Base-by-base conservation (phyloP, 2,329 filamentous ascomycete species). In the Thielaviopsis populi region DNA sequence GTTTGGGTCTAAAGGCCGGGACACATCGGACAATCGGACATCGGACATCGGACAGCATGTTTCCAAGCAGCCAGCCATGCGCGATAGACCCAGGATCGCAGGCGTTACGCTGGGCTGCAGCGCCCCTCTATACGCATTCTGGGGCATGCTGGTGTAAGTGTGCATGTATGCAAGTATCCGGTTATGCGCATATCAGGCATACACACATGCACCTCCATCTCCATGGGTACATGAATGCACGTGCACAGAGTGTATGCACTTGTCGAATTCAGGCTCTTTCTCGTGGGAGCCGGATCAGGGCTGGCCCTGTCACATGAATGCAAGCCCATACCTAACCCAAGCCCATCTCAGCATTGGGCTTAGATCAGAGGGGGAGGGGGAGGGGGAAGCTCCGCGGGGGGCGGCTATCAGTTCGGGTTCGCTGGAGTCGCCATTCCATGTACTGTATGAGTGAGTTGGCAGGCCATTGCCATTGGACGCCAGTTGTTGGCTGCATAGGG, bases 301-400 rank as follows among this genome's bases (percentile, higher is more conserved):
- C 17, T 60, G 56, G 56, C 19, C 56, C 22, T 59, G 50, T 56
- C 50, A 56, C 50, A 56, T 56, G 50, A 11, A 56, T 56, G 13
- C 50, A 56, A 33, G 50, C n/a, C 50, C 50, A 13, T 17, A 56
- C 13, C 24, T 27, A 56, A 56, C 13, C 24, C 50, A 56, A 19
- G 50, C 27, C 8, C 24, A 56, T 50, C 24, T 30, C 27, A 56
- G 50, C 17, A 56, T 56, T 56, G 50, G 50, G 50, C 50, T 17
- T 56, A 33, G 50, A 56, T 56, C 27, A 15, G 11, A 53, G 24
- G 48, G 48, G 24, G 48, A 30, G 48, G 24, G 11, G 24, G 50
- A 33, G 50, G 30, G 15, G 30, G 50, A 54, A 30, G 48, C 19
- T 22, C 24, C 15, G 50, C 50, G 50, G 11, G 50, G 50, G 27